A percentile compares a stretch with the other conserved stretches of the same genome.
Evolutionary conservation across 1,284 basidiomycete species (phyloP).

Genomic region (Ceratobasidium sp.): DNA sequence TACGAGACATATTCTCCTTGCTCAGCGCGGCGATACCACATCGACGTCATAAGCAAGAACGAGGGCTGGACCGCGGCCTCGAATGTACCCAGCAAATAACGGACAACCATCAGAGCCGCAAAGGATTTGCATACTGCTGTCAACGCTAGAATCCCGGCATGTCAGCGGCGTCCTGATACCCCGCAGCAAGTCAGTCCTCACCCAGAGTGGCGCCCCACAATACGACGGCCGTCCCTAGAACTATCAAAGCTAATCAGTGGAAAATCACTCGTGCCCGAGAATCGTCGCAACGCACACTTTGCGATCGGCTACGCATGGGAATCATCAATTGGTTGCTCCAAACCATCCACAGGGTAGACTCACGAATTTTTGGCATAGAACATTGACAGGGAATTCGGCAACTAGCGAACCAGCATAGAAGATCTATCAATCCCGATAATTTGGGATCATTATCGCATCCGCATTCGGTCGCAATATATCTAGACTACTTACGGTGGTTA

Average conservation of each 20-base stretch:
- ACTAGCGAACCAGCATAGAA: conserved; percentile 44
- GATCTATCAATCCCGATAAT: conserved; percentile 1
- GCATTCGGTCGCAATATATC: not conserved
- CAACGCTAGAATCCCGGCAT: conserved; percentile 17
- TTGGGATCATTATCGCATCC: conserved; percentile 3
- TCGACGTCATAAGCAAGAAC: conserved; percentile 44
- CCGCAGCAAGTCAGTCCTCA: not conserved
- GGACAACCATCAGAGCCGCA: conserved; percentile 42
- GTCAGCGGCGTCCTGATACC: not conserved
- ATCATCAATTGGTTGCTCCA: conserved; percentile 1
- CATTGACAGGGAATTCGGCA: conserved; percentile 45
- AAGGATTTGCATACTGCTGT: conserved; percentile 45
- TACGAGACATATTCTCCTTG: conserved; percentile 39
- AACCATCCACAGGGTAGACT: conserved; percentile 4
- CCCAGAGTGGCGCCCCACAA: conserved; percentile 29
- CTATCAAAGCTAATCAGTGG: conserved; percentile 42
- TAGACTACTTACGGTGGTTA: conserved; percentile 35
- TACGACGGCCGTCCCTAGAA: conserved; percentile 43
- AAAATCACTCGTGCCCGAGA: not conserved
- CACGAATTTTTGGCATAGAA: conserved; percentile 44
- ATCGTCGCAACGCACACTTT: conserved; percentile 25
- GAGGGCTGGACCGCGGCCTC: conserved; percentile 36
- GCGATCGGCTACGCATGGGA: conserved; percentile 19
- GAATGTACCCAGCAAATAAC: conserved; percentile 39
- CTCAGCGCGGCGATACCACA: conserved; percentile 44